Conservation (phyloP, 2,329 filamentous ascomycete genomes). For the Penicillium carneum region DNA sequence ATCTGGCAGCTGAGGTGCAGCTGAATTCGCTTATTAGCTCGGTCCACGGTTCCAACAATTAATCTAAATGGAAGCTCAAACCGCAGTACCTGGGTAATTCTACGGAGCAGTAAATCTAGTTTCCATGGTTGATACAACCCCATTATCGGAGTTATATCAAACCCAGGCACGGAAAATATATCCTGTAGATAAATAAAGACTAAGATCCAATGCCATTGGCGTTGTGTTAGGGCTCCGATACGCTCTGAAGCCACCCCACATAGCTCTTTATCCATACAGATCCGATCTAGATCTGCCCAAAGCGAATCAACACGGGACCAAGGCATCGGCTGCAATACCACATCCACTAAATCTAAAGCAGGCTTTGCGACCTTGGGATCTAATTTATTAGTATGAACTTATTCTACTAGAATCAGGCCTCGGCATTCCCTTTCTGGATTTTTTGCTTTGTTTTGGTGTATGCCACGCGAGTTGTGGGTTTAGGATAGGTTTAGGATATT, state of each 20-base stretch:
- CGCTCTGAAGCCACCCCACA: slow-evolving; percentile 15
- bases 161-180: neutral
- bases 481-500: neutral
- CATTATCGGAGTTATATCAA: neutral
- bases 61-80: neutral
- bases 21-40: slow-evolving; percentile 8
- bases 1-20: neutral
- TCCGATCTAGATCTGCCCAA: slow-evolving; percentile 33
- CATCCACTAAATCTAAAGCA: neutral
- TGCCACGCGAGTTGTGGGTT: slow-evolving; percentile 22
- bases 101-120: neutral
- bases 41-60: neutral
- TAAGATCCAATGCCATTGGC: neutral
- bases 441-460: neutral
- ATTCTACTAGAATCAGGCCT: slow-evolving; percentile 1
- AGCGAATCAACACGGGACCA: neutral
- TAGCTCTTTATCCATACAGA: slow-evolving; percentile 26
- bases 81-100: neutral
- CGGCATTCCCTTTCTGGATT: neutral
- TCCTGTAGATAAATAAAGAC: neutral
- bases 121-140: neutral
- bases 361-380: neutral
- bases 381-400: slow-evolving; percentile 28
- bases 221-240: slow-evolving; percentile 18
- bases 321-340: slow-evolving; percentile 25